Evolutionary conservation across 345 rosid species (phyloP).

Genomic region (Schrenkiella parvula): DNA sequence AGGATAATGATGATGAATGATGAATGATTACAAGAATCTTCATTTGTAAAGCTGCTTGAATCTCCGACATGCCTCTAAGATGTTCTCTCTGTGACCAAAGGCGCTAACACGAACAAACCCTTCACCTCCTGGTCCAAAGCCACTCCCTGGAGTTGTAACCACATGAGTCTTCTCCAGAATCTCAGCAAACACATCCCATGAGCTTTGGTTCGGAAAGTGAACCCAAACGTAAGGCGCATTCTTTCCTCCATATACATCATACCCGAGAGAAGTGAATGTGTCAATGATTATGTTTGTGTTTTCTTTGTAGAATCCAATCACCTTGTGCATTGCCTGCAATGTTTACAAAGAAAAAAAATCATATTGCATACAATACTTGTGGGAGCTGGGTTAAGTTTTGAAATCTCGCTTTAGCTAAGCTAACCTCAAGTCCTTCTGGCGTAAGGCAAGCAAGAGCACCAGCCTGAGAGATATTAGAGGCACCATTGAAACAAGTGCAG

Average conservation of each 20-base stretch:
- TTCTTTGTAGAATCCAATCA: conserved; percentile 90
- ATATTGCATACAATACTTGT: background rate
- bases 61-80: conserved; percentile 88
- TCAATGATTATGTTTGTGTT: conserved; percentile 74
- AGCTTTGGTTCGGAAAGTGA: conserved; percentile 91
- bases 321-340: conserved; percentile 73
- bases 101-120: conserved; percentile 91
- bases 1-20: background rate
- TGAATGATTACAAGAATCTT: conserved; percentile 25
- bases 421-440: conserved; percentile 74
- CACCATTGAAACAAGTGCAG: conserved; percentile 90
- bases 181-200: conserved; percentile 95
- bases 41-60: conserved; percentile 79
- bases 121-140: conserved; percentile 97
- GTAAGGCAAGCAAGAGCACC: conserved; percentile 95
- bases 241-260: conserved; percentile 76
- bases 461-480: conserved; percentile 84
- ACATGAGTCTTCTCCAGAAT: conserved; percentile 89
- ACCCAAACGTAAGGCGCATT: conserved; percentile 97
- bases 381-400: background rate
- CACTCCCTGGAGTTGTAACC: conserved; percentile 89
- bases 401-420: background rate
- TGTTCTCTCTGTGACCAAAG: conserved; percentile 82
- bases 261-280: conserved; percentile 80
- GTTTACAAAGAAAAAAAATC: background rate